phyloP scores from a whole-genome alignment of 805 yeast genomes.

The Metschnikowia similis region DNA sequence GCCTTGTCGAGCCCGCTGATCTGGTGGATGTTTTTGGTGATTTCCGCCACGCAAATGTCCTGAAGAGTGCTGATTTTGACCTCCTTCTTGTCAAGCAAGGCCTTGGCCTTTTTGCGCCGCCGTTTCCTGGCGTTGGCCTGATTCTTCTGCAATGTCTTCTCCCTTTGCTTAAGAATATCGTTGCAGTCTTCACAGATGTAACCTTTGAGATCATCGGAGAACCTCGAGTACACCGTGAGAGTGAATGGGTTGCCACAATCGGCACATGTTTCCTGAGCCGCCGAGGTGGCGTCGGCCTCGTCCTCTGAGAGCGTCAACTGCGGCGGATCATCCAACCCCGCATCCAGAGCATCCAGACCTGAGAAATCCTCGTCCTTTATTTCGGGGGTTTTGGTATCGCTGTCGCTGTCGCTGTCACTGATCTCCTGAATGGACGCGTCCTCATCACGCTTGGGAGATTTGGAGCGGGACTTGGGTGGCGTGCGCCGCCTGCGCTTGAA shows the following conservation, averaged over 20 bases:
- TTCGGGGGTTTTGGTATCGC: constrained; percentile 1
- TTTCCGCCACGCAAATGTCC: constrained; percentile 69
- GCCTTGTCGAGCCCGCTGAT: constrained; percentile 68
- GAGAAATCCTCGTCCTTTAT: not conserved
- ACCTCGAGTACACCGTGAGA: constrained; percentile 63
- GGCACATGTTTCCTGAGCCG: constrained; percentile 57
- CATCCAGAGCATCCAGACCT: too few species aligned
- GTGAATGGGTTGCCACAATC: constrained; percentile 58
- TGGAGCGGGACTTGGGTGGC: not conserved
- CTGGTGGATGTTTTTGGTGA: constrained; percentile 63
- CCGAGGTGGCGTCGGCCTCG: constrained; percentile 27
- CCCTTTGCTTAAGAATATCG: constrained; percentile 34
- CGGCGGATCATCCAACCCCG: not conserved
- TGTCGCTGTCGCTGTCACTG: constrained; percentile 11
- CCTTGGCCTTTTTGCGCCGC: constrained; percentile 78
- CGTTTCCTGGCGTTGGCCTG: constrained; percentile 65
- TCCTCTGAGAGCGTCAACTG: constrained; percentile 8
- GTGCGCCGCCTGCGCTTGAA: constrained; percentile 23
- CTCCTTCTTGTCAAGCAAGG: constrained; percentile 69
- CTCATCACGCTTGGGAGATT: constrained; percentile 5
- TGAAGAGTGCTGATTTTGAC: constrained; percentile 68
- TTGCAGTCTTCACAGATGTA: constrained; percentile 66
- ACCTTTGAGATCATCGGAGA: constrained; percentile 50
- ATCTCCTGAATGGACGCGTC: constrained; percentile 3
- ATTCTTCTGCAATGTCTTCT: constrained; percentile 44